A percentile compares a stretch with the other conserved stretches of the same genome.
Conservation (phyloP, 495 filamentous ascomycete genomes). For the Thermochaetoides thermophila region DNA sequence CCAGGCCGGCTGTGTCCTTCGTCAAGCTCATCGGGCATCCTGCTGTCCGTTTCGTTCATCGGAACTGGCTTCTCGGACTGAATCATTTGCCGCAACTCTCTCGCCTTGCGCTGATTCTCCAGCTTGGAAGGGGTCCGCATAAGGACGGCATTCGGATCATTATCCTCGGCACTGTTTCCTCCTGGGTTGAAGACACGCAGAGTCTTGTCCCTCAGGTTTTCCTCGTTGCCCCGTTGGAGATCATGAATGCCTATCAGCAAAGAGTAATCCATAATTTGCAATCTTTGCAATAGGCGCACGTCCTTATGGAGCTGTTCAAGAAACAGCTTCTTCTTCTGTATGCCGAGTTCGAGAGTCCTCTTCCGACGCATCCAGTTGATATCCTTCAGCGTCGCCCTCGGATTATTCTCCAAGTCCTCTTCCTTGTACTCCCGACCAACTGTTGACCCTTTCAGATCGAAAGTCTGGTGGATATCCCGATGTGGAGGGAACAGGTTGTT, state of each 20-base stretch:
- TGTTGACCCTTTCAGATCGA: constrained; percentile 95
- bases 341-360: constrained; percentile 72
- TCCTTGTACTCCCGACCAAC: constrained; percentile 84
- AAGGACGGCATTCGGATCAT: constrained; percentile 43
- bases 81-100: constrained; percentile 81
- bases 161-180: constrained; percentile 43
- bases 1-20: constrained; percentile 38
- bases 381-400: constrained; percentile 88
- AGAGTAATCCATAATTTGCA: constrained; percentile 99
- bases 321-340: constrained; percentile 72
- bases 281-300: constrained; percentile 64
- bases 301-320: constrained; percentile 78
- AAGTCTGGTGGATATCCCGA: constrained; percentile 92
- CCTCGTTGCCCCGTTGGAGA: constrained; percentile 74
- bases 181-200: constrained; percentile 92
- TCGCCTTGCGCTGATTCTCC: constrained; percentile 82
- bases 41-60: constrained; percentile 66
- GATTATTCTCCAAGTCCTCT: constrained; percentile 74
- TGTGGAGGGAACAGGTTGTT: constrained; percentile 98
- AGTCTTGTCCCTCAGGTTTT: constrained; percentile 89
- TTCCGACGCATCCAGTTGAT: constrained; percentile 88
- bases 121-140: constrained; percentile 89
- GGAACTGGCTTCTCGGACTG: constrained; percentile 85
- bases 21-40: constrained; percentile 77
- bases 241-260: constrained; percentile 92